A percentile compares a stretch with the other conserved stretches of the same genome.
Conservation (phyloP, 352 stramenopile species). For the Blastocystis sp. region DNA sequence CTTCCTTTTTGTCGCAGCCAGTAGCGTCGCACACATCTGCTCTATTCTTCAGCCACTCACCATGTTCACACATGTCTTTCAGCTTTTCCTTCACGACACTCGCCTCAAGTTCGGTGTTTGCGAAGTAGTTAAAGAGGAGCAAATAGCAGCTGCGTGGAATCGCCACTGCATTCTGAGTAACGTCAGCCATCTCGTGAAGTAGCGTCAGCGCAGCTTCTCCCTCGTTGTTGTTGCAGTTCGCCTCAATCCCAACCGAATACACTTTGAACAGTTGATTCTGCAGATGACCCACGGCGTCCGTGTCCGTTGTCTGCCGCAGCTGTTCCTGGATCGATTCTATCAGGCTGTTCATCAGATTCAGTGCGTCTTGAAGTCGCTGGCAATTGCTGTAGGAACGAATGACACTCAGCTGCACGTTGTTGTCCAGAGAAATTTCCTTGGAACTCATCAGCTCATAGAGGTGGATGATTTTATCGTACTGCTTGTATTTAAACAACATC, state of each 20-base stretch:
- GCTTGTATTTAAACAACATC: constrained; percentile 53
- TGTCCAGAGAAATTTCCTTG: not conserved
- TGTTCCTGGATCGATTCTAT: not conserved
- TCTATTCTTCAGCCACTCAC: not conserved
- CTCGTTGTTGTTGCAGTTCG: constrained; percentile 28
- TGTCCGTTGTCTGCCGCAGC: not conserved
- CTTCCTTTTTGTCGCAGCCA: not conserved
- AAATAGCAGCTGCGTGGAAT: constrained; percentile 38
- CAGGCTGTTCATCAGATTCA: not conserved
- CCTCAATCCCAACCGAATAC: constrained; percentile 29
- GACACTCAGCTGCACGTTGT: not conserved
- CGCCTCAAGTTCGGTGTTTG: not conserved
- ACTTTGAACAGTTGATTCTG: not conserved
- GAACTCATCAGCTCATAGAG: not conserved
- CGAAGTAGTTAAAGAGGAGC: not conserved
- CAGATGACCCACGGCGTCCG: not conserved
- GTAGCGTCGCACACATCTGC: not conserved
- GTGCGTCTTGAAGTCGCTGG: not conserved
- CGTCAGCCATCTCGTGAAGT: not conserved
- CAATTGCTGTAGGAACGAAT: constrained; percentile 44
- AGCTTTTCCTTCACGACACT: not conserved
- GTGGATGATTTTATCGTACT: constrained; percentile 57
- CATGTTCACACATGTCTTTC: not conserved
- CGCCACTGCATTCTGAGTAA: not conserved
- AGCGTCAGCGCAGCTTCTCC: not conserved